A percentile compares a stretch with the other conserved stretches of the same genome.
Conservation (phyloP, 805 yeast species). For the Myxozyma nipponensis region DNA sequence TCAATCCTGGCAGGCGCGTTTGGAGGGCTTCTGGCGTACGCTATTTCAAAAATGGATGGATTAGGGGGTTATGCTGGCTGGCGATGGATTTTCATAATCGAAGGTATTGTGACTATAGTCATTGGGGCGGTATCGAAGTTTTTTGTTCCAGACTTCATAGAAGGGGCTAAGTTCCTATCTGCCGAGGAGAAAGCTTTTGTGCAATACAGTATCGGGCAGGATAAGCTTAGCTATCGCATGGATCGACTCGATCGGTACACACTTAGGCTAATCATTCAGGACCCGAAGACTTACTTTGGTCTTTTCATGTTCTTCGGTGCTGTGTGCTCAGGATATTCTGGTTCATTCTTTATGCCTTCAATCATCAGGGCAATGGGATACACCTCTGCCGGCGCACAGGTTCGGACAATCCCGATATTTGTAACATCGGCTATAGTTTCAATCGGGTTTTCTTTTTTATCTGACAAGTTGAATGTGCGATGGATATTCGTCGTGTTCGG, state of each 20-base stretch:
- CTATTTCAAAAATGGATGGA: constrained; percentile 46
- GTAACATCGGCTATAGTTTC: no score
- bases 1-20: constrained; percentile 41
- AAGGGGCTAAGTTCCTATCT: constrained; percentile 52
- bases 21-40: constrained; percentile 41
- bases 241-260: constrained; percentile 47
- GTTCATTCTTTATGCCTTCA: no score
- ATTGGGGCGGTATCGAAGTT: constrained; percentile 41
- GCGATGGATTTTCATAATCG: constrained; percentile 55
- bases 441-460: no score
- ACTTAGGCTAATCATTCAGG: constrained; percentile 48
- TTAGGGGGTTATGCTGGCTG: constrained; percentile 42
- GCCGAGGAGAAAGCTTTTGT: constrained; percentile 50
- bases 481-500: no score
- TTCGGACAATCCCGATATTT: no score
- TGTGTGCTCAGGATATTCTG: no score
- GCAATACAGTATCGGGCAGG: constrained; percentile 54
- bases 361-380: no score
- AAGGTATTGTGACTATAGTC: constrained; percentile 42
- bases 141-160: constrained; percentile 66
- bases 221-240: constrained; percentile 44
- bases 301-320: no score
- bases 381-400: no score
- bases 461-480: no score
- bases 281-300: no score